phyloP scores from a whole-genome alignment of 2,329 filamentous ascomycete genomes.

The Sporothrix humicola region DNA sequence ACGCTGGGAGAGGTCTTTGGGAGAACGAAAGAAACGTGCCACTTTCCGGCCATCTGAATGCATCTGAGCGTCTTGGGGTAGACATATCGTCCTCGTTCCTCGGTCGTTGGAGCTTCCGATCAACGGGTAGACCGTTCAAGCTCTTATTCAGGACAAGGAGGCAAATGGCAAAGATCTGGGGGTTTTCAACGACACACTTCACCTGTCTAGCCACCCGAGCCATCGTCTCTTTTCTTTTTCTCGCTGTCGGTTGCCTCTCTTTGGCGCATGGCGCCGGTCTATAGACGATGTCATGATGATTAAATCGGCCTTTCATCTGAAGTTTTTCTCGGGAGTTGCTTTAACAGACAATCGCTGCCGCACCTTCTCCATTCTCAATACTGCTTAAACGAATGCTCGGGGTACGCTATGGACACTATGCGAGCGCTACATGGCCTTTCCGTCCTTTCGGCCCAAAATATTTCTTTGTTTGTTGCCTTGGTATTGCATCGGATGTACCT shows the following conservation, averaged over 20 bases:
- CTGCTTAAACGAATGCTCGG: not conserved
- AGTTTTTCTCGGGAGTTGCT: not conserved
- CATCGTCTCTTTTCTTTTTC: not conserved
- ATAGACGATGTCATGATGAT: conserved; percentile 18
- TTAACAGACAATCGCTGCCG: not conserved
- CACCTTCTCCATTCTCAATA: not conserved
- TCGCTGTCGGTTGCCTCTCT: not conserved
- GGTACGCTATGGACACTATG: not conserved
- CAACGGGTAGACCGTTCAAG: not conserved
- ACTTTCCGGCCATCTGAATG: not conserved
- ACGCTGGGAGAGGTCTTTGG: not conserved
- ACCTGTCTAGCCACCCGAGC: too few species aligned
- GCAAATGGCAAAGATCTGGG: not conserved
- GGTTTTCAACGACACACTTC: too few species aligned
- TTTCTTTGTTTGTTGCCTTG: not conserved
- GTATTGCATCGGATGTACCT: not conserved
- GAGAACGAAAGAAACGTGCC: not conserved
- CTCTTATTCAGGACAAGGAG: conserved; percentile 19
- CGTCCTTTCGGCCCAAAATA: not conserved
- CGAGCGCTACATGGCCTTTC: not conserved
- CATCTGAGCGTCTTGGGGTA: too few species aligned
- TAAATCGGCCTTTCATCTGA: conserved; percentile 5
- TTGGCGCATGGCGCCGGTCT: not conserved
- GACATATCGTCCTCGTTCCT: not conserved
- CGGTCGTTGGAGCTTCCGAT: not conserved